Evolutionary conservation across 768 basidiomycete species (phyloP), one percentile per base, ranked within the genome.

Genomic region (Crassisporium funariophilum): DNA sequence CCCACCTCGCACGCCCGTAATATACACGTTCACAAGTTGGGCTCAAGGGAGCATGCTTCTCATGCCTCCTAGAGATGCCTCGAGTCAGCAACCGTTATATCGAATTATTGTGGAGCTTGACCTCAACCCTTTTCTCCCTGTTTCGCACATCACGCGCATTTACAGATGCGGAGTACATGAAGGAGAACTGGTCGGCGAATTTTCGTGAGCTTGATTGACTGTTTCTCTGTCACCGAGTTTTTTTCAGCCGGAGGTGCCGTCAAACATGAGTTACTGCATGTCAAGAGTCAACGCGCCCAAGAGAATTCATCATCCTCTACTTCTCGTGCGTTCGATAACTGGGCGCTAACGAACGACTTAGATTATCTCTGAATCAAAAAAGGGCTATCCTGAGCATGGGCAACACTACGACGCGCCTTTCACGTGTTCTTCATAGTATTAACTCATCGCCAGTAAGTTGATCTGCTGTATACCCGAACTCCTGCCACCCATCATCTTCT

Each of bases 41-140:
- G 54, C 54, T 16, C 49, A 58, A 40, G 57, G 63, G 29, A 59
- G 63, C 9, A 71, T 73, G 62, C 56, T 70, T 17, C 56, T 76
- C 5, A 56, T 74, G 43, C 73, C 73, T 1, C 71, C 69, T 11
- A 46, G 46, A 9, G 51, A 55, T 3, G 46, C 55, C 10, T 37
- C 56, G 11, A 52, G 47, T 13, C 62, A 59, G 13, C 59, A 57
- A 24, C 71, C 75, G 1, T 41, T 73, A 12, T 76, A 75, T 45
- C 67, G 68, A n/a, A 70, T 78, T 24, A 61, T 69, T 4, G 71
- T 73, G 1, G 55, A 65, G 4, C 62, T 78, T 22, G 72, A 76
- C 46, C 63, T 77, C 13, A 72, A 73, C 46, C 77, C 76, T 2
- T 74, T 77, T 41, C 61, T 72, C 1, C 76, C 75, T 8, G 54